phyloP scores from a whole-genome alignment of 148 eudicot genomes.

The Simmondsia chinensis region DNA sequence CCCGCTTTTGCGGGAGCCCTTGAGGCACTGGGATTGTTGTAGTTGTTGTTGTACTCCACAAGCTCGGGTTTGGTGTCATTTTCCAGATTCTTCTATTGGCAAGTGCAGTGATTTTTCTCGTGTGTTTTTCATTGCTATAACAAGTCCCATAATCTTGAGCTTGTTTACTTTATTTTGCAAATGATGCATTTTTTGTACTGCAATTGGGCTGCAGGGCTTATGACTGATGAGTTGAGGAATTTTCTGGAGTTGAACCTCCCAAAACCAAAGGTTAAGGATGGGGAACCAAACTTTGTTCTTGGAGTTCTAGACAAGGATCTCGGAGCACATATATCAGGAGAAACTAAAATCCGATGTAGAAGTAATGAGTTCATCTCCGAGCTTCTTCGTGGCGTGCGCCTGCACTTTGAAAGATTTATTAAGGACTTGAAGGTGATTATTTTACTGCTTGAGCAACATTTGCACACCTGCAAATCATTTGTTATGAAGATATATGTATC shows the following conservation, averaged over 20 bases:
- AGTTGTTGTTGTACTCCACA: no score
- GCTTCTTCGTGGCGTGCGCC: constrained; percentile 90
- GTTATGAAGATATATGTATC: no score
- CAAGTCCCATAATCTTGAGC: no score
- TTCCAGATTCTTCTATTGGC: no score
- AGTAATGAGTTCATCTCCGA: constrained; percentile 79
- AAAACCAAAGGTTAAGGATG: constrained; percentile 51
- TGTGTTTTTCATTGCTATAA: no score
- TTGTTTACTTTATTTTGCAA: no score
- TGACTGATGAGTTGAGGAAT: constrained; percentile 81
- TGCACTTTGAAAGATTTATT: constrained; percentile 70
- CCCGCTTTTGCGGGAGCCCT: no score
- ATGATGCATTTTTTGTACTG: not conserved
- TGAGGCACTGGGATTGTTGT: no score
- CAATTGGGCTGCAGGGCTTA: constrained; percentile 38
- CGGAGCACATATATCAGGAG: constrained; percentile 72
- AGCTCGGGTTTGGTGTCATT: no score
- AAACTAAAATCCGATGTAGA: constrained; percentile 72
- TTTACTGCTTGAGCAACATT: no score
- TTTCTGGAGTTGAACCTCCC: constrained; percentile 67
- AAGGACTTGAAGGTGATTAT: constrained; percentile 93
- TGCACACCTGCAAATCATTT: no score
- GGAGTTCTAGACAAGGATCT: constrained; percentile 84
- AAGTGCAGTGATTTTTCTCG: no score
- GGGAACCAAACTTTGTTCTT: constrained; percentile 57